These are phyloP conservation scores for Fusarium tjaetaba DNA, from an alignment of 2,329 filamentous ascomycete species.

Conservation along the genomic window DNA sequence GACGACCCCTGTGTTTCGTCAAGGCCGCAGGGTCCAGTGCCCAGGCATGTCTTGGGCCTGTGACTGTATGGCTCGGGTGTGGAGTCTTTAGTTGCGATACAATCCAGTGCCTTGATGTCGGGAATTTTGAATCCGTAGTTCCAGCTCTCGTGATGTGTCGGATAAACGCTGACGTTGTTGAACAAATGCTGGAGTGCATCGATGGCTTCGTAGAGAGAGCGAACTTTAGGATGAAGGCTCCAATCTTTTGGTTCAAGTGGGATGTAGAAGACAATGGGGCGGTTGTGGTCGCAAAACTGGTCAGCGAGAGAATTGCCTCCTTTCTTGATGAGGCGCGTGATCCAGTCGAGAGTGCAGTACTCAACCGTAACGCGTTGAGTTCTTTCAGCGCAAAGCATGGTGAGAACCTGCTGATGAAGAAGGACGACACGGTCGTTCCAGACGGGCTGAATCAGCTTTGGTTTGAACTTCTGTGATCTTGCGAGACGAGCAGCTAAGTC, in stretches of 20 bases:
- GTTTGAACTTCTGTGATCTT: background rate
- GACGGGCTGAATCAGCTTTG: background rate
- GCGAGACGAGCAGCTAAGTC: background rate
- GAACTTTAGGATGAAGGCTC: background rate
- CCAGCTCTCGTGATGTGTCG: background rate
- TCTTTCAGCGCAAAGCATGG: background rate
- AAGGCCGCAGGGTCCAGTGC: background rate
- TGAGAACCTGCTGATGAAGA: background rate
- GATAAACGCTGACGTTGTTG: background rate
- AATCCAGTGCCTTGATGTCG: background rate
- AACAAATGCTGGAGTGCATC: background rate
- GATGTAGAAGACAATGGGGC: background rate
- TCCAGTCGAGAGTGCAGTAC: background rate
- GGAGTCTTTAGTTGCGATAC: background rate
- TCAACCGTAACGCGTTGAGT: background rate
- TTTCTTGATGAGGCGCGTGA: background rate
- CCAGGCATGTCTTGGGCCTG: background rate
- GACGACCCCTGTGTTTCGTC: background rate
- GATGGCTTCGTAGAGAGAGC: background rate
- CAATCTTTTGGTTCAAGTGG: background rate
- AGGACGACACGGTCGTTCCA: background rate
- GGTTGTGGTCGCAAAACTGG: background rate
- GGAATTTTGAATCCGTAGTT: background rate
- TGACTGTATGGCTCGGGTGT: background rate
- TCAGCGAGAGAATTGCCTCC: background rate